phyloP scores from a whole-genome alignment of 2,329 filamentous ascomycete species.

The Graphilbum sp. region DNA sequence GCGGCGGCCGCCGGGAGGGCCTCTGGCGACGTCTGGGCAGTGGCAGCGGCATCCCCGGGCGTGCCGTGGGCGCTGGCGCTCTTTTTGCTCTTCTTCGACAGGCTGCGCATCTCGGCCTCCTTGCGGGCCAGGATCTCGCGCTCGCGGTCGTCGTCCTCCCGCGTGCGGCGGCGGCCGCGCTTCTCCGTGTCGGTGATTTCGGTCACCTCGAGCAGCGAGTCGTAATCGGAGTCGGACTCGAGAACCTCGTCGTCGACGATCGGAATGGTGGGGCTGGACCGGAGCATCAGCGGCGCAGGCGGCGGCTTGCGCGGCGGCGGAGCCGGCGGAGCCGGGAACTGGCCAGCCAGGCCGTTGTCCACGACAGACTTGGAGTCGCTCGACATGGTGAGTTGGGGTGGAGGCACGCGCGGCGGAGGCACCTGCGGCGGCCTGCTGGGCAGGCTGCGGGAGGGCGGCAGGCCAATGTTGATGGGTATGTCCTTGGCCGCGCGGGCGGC shows the following conservation, averaged over 20 bases:
- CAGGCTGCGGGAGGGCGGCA: slow-evolving; percentile 41
- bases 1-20: slow-evolving; percentile 4
- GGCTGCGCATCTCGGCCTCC: slow-evolving; percentile 53
- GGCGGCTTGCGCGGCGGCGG: slow-evolving; percentile 63
- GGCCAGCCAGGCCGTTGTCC: slow-evolving; percentile 23
- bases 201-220: slow-evolving; percentile 56
- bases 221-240: slow-evolving; percentile 74
- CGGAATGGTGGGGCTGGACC: slow-evolving; percentile 16
- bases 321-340: slow-evolving; percentile 35
- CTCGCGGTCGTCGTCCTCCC: slow-evolving; percentile 72
- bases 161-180: slow-evolving; percentile 65
- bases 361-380: slow-evolving; percentile 24
- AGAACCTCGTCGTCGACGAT: slow-evolving; percentile 38
- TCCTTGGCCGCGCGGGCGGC: slow-evolving; percentile 28
- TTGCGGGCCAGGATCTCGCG: slow-evolving; percentile 52
- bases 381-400: slow-evolving; percentile 6
- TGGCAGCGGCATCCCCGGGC: slow-evolving; percentile 16
- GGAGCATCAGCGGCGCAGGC: slow-evolving; percentile 67
- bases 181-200: slow-evolving; percentile 39
- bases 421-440: slow-evolving; percentile 33
- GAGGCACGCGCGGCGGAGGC: slow-evolving; percentile 35
- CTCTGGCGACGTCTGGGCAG: too few relatives aligned
- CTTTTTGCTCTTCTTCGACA: slow-evolving; percentile 55
- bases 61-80: slow-evolving; percentile 32
- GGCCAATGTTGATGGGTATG: slow-evolving; percentile 30